Evolutionary conservation across 257 asterid genomes (phyloP).

Genomic region (Plectranthus barbatus): DNA sequence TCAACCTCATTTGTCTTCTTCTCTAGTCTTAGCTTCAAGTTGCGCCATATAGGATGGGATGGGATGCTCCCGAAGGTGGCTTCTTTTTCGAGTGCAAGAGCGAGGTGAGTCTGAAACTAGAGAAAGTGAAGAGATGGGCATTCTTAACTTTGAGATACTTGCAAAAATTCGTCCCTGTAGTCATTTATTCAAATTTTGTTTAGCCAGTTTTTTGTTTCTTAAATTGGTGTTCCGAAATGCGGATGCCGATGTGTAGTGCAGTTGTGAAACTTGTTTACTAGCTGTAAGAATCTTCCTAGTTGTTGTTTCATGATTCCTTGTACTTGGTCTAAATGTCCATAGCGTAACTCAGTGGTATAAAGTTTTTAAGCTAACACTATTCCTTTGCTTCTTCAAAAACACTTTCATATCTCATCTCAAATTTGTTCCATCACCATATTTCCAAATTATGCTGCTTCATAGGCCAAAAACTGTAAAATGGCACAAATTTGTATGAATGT

Average conservation of each 20-base stretch:
- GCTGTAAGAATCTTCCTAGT: not conserved
- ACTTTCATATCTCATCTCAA: not conserved
- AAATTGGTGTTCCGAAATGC: not conserved
- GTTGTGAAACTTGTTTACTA: not conserved
- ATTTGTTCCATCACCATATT: no score
- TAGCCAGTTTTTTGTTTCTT: not conserved
- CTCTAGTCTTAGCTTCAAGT: constrained; percentile 22
- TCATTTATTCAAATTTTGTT: not conserved
- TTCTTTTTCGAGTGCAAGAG: constrained; percentile 20
- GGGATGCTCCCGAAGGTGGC: constrained; percentile 16
- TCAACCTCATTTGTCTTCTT: constrained; percentile 32
- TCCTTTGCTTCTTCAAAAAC: no score
- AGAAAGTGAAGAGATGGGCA: constrained; percentile 21
- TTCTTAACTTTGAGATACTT: constrained; percentile 27
- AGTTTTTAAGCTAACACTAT: not conserved
- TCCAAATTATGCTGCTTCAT: no score
- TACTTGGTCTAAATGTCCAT: not conserved
- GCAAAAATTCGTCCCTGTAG: not conserved
- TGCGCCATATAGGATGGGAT: no score
- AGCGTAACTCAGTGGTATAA: not conserved
- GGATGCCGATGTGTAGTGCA: not conserved
- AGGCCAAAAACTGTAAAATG: no score
- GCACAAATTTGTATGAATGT: no score
- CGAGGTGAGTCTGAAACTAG: constrained; percentile 10
- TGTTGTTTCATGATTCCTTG: not conserved